Conservation (phyloP, 208 protist species). For the Wallacemonas collosoma region DNA sequence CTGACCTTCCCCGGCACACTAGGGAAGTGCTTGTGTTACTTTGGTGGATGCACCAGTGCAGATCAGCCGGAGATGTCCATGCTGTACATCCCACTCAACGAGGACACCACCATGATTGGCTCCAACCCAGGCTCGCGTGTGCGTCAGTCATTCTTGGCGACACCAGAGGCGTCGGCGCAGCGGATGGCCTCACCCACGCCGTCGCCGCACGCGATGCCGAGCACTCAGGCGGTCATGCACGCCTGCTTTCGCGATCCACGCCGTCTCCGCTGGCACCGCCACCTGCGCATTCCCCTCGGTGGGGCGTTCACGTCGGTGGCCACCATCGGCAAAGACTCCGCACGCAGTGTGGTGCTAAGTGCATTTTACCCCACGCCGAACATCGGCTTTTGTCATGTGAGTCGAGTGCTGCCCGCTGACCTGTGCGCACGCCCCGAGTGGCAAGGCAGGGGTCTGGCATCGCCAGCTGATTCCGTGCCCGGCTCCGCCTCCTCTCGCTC, state of each 20-base stretch:
- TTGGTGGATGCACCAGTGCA: conserved; percentile 44
- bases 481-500: background rate
- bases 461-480: background rate
- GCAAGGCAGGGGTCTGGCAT: background rate
- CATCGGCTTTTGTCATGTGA: conserved; percentile 53
- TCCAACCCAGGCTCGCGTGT: background rate
- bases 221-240: background rate
- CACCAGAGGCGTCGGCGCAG: too few relatives aligned
- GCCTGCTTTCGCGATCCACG: conserved; percentile 35
- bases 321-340: conserved; percentile 27
- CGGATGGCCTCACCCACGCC: background rate
- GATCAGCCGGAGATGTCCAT: conserved; percentile 49
- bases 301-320: conserved; percentile 50
- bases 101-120: background rate
- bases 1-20: conserved; percentile 33
- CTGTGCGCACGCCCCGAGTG: conserved; percentile 17
- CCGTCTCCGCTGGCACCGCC: conserved; percentile 40
- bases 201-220: background rate
- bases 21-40: conserved; percentile 47
- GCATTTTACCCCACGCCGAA: conserved; percentile 48
- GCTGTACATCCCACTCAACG: conserved; percentile 46
- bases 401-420: conserved; percentile 30
- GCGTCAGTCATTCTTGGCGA: too few relatives aligned
- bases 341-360: conserved; percentile 41
- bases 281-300: conserved; percentile 48